phyloP scores from a whole-genome alignment of 768 basidiomycete genomes.

The Lactifluus pinguis region DNA sequence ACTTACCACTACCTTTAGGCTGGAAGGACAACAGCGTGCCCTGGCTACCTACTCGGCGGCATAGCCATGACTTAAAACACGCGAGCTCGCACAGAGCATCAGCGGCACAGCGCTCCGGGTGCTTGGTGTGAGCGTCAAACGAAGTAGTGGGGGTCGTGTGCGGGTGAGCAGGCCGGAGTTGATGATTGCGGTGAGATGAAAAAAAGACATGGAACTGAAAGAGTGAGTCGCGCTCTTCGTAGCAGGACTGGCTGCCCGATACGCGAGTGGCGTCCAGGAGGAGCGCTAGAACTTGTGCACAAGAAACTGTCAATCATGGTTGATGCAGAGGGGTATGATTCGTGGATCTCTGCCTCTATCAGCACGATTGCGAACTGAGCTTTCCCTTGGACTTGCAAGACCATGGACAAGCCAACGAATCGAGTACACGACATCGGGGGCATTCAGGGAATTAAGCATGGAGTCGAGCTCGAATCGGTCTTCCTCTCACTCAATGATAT shows the following conservation, averaged over 20 bases:
- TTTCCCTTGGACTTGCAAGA: conserved; percentile 85
- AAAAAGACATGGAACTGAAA: conserved; percentile 76
- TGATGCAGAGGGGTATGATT: background rate
- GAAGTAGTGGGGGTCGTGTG: conserved; percentile 43
- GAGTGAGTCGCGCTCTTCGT: conserved; percentile 86
- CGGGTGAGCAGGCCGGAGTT: conserved; percentile 78
- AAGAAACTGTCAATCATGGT: conserved; percentile 37
- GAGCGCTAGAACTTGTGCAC: conserved; percentile 64
- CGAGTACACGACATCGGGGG: conserved; percentile 89
- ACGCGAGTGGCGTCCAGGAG: conserved; percentile 63
- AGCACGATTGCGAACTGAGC: conserved; percentile 96
- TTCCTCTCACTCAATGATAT: background rate
- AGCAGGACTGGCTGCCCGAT: conserved; percentile 71
- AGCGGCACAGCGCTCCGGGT: conserved; percentile 49
- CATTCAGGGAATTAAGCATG: conserved; percentile 58
- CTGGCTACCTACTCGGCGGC: too few species aligned
- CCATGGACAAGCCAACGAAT: conserved; percentile 81
- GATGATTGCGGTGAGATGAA: conserved; percentile 78
- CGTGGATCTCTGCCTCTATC: conserved; percentile 61
- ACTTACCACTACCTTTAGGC: too few species aligned
- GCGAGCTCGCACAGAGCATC: conserved; percentile 57
- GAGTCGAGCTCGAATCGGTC: conserved; percentile 30
- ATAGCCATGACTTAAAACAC: conserved; percentile 79
- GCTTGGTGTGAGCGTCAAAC: conserved; percentile 46
- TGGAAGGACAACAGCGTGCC: too few species aligned